Evolutionary conservation across 768 basidiomycete species (phyloP).

Genomic region (Dioszegia hungarica): DNA sequence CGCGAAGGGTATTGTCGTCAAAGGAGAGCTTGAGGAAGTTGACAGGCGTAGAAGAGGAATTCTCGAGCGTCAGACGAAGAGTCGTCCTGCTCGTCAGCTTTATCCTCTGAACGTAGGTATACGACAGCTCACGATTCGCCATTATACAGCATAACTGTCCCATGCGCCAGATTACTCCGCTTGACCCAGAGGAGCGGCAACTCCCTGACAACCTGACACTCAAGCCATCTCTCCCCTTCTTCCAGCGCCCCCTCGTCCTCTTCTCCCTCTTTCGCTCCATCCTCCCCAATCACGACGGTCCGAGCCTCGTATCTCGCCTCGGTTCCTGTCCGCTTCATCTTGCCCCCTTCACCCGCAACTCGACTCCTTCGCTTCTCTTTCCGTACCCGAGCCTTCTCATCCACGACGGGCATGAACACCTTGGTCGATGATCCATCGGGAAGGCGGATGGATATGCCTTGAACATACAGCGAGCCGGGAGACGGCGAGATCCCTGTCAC

Average conservation of each 20-base stretch:
- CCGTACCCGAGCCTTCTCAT: constrained; percentile 66
- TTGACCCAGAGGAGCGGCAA: constrained; percentile 83
- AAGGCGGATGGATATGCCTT: constrained; percentile 74
- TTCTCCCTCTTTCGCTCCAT: background rate
- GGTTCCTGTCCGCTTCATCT: constrained; percentile 70
- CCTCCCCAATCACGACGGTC: background rate
- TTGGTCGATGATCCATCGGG: constrained; percentile 66
- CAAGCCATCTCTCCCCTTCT: constrained; percentile 56
- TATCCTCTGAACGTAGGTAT: background rate
- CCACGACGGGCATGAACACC: constrained; percentile 67
- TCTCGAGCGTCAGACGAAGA: constrained; percentile 82
- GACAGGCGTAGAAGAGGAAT: constrained; percentile 73
- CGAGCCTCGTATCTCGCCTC: constrained; percentile 52
- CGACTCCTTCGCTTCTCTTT: constrained; percentile 54
- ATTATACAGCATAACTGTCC: constrained; percentile 89
- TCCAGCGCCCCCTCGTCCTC: constrained; percentile 12
- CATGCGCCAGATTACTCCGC: constrained; percentile 82
- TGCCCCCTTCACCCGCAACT: constrained; percentile 62
- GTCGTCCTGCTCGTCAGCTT: constrained; percentile 58
- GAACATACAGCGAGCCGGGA: constrained; percentile 64
- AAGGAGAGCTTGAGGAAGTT: constrained; percentile 83
- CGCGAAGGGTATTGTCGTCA: constrained; percentile 79
- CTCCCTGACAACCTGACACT: constrained; percentile 77
- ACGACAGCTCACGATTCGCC: constrained; percentile 69
- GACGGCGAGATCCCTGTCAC: constrained; percentile 64